Conservation (phyloP, 2,329 filamentous ascomycete species). For the Dothideomycetes sp. region DNA sequence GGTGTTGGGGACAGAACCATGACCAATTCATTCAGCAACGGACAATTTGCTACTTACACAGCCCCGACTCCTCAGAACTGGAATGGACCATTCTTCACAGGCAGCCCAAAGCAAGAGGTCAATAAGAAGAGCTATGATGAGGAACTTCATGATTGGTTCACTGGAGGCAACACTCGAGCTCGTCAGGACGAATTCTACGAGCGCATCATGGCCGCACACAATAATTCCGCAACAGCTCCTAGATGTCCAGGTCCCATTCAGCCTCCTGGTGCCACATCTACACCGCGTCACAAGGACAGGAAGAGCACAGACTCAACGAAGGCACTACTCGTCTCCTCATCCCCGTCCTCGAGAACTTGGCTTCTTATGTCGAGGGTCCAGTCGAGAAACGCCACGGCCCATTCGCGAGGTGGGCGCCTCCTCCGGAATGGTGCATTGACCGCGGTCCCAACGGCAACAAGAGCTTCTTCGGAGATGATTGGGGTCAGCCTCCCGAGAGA, state of each 20-base stretch:
- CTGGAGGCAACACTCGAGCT: slow-evolving; percentile 16
- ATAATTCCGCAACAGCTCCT: slow-evolving; percentile 1
- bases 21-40: not conserved
- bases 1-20: not conserved
- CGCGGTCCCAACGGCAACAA: slow-evolving; percentile 23
- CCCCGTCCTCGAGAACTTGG: slow-evolving; percentile 30
- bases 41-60: slow-evolving; percentile 5
- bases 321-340: slow-evolving; percentile 25
- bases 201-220: slow-evolving; percentile 12
- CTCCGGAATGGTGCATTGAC: slow-evolving; percentile 29
- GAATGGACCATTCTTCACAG: slow-evolving; percentile 26
- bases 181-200: slow-evolving; percentile 21
- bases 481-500: slow-evolving; percentile 24
- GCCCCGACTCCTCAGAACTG: slow-evolving; percentile 23
- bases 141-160: slow-evolving; percentile 30
- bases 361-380: slow-evolving; percentile 27
- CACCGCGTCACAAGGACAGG: not conserved
- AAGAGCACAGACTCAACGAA: slow-evolving; percentile 1
- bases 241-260: slow-evolving; percentile 7
- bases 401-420: slow-evolving; percentile 28
- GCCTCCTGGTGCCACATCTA: not conserved
- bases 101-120: slow-evolving; percentile 13
- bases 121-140: slow-evolving; percentile 19
- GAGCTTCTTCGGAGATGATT: slow-evolving; percentile 30
- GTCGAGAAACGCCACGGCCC: slow-evolving; percentile 23